Conservation (phyloP, 257 asterid genomes). For the Penstemon davidsonii region DNA sequence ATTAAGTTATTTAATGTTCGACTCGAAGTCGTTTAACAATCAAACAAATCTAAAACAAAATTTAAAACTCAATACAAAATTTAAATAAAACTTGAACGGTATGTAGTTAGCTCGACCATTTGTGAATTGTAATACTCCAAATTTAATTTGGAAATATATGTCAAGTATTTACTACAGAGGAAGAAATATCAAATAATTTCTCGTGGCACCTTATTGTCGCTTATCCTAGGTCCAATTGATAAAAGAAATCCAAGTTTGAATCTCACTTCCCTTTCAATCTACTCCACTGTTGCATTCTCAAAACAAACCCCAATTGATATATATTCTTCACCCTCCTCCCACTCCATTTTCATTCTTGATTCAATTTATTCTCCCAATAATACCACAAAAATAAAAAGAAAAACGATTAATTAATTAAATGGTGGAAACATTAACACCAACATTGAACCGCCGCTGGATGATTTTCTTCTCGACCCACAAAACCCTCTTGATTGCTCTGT, state of each 20-base stretch:
- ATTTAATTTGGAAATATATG: too few species aligned
- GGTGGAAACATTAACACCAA: constrained; percentile 50
- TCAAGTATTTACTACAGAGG: too few species aligned
- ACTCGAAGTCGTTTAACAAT: too few species aligned
- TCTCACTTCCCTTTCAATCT: constrained; percentile 53
- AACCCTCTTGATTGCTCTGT: constrained; percentile 39
- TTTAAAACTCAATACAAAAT: too few species aligned
- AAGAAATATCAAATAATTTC: too few species aligned
- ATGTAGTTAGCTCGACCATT: too few species aligned
- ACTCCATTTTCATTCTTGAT: constrained; percentile 17
- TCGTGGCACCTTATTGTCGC: too few species aligned
- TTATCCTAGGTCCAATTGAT: constrained; percentile 19
- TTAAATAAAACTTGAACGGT: too few species aligned
- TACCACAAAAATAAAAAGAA: constrained; percentile 1
- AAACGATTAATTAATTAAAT: constrained; percentile 26
- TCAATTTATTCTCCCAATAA: constrained; percentile 24
- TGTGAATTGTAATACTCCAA: too few species aligned
- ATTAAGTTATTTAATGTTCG: too few species aligned
- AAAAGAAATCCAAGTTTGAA: constrained; percentile 21
- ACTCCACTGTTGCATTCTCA: constrained; percentile 47
- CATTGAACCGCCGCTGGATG: constrained; percentile 48
- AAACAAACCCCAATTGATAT: constrained; percentile 29
- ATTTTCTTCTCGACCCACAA: constrained; percentile 43
- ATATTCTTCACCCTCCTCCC: constrained; percentile 42
- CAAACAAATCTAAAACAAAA: too few species aligned